Conservation (phyloP, 371 early-diverging fungal species). For the Choanephora cucurbitarum region DNA sequence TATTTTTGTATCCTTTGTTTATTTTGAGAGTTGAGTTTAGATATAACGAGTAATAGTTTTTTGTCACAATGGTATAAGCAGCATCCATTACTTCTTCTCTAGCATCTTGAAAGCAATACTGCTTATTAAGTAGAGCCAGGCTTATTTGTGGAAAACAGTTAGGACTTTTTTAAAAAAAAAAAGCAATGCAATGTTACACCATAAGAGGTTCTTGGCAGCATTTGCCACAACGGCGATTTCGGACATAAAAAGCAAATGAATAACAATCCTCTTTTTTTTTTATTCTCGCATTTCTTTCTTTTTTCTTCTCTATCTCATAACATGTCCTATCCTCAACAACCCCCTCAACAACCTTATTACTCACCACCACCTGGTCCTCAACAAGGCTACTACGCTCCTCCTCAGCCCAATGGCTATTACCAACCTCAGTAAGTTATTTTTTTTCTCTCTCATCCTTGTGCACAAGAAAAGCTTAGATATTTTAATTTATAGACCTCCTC, state of each 20-base stretch:
- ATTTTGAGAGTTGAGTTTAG: too few relatives aligned
- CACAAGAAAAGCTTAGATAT: neutral
- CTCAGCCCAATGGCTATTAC: neutral
- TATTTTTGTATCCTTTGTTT: too few relatives aligned
- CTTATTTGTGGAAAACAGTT: too few relatives aligned
- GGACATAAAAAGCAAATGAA: neutral
- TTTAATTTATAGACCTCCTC: conserved; percentile 13
- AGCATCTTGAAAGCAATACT: too few relatives aligned
- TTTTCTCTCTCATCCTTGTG: neutral
- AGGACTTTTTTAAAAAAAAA: too few relatives aligned
- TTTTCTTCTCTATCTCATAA: neutral
- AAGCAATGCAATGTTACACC: too few relatives aligned
- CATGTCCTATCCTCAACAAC: conserved; percentile 2
- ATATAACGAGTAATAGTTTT: too few relatives aligned
- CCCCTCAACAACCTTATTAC: neutral
- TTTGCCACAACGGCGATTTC: neutral
- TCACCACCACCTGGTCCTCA: conserved; percentile 1
- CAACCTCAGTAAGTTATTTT: conserved; percentile 2
- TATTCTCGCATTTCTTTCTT: neutral
- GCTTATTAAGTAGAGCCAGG: too few relatives aligned
- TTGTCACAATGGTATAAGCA: too few relatives aligned
- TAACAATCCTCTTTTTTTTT: neutral
- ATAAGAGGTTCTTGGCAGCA: neutral
- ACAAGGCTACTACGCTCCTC: conserved; percentile 5
- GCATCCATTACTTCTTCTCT: too few relatives aligned